Evolutionary conservation across 768 basidiomycete genomes (phyloP).

Genomic region (Tricholoma bakamatsutake): DNA sequence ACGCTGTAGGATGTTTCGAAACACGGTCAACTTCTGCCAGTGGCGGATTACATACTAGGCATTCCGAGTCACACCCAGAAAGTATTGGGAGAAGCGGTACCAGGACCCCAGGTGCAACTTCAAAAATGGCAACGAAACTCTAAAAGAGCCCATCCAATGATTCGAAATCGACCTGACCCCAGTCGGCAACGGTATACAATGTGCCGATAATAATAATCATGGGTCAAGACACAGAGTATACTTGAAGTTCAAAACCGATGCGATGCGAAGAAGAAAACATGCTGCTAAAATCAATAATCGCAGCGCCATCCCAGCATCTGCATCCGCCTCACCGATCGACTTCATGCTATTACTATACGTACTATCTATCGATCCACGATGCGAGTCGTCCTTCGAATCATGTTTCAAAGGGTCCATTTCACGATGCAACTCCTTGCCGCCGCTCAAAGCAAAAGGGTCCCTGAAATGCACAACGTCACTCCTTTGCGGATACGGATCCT

Average conservation of each 20-base stretch:
- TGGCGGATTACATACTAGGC: no score
- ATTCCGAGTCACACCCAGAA: no score
- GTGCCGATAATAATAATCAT: no score
- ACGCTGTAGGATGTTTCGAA: no score
- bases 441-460: neutral
- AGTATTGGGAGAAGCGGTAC: no score
- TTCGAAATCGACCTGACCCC: no score
- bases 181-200: no score
- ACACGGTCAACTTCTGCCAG: no score
- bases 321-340: constrained; percentile 4
- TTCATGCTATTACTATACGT: neutral
- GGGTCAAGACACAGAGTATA: neutral
- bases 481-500: neutral
- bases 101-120: no score
- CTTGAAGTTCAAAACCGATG: neutral
- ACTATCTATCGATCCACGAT: neutral
- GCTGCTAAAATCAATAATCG: neutral
- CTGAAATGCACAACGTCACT: neutral
- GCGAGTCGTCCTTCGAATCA: constrained; percentile 1
- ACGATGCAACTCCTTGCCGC: neutral
- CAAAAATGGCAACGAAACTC: no score
- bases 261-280: neutral
- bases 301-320: constrained; percentile 12
- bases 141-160: no score
- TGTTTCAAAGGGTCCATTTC: neutral